These are phyloP conservation scores for Candida khao-thaluensis DNA, from an alignment of 805 yeast genomes.

Conservation along the genomic window DNA sequence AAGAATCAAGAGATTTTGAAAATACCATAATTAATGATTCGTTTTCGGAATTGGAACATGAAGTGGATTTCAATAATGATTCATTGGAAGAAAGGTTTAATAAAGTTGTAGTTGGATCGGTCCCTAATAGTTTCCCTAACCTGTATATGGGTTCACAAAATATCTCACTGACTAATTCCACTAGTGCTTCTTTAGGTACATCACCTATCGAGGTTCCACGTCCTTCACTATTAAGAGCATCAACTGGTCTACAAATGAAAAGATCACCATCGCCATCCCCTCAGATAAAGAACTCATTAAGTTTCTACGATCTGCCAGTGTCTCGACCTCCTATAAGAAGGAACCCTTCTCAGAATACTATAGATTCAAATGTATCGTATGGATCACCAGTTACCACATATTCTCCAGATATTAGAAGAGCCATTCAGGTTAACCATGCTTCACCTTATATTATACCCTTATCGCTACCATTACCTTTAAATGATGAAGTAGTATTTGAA, in stretches of 20 bases:
- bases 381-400: slow-evolving; percentile 16
- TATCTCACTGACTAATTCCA: slow-evolving; percentile 1
- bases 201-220: slow-evolving; percentile 15
- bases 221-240: slow-evolving; percentile 15
- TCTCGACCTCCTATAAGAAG: slow-evolving; percentile 32
- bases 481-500: slow-evolving; percentile 45
- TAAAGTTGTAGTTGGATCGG: slow-evolving; percentile 16
- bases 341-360: slow-evolving; percentile 36
- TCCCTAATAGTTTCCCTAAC: slow-evolving; percentile 10
- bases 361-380: slow-evolving; percentile 27
- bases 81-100: slow-evolving; percentile 14
- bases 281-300: slow-evolving; percentile 17
- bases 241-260: slow-evolving; percentile 9
- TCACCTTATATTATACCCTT: slow-evolving; percentile 43
- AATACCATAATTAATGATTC: slow-evolving; percentile 21
- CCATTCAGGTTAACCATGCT: slow-evolving; percentile 18
- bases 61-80: slow-evolving; percentile 10
- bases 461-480: slow-evolving; percentile 41
- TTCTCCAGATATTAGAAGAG: slow-evolving; percentile 9
- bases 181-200: slow-evolving; percentile 7
- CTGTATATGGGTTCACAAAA: slow-evolving; percentile 1
- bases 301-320: slow-evolving; percentile 12
- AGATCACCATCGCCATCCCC: slow-evolving; percentile 14
- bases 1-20: slow-evolving; percentile 42
- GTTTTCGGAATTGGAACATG: slow-evolving; percentile 12